Base-by-base conservation (phyloP, 2,329 filamentous ascomycete species). In the Intubia oerlemansii region DNA sequence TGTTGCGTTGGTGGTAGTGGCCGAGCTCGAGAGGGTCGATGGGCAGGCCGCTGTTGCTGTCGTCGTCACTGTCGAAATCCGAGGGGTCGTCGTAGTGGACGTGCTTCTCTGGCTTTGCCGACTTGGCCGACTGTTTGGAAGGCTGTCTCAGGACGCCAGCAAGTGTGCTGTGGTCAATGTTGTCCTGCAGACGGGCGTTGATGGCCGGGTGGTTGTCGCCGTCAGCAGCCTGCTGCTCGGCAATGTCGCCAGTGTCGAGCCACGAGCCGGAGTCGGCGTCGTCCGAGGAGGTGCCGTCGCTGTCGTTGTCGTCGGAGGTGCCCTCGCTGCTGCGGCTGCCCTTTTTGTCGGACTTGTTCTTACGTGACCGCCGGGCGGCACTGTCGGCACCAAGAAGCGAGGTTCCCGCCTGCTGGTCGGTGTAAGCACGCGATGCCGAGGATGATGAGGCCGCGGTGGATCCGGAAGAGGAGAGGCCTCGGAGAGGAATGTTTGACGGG, bases 161-260 rank as follows among this genome's bases (percentile, higher is more conserved):
- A 41, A 72, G 56, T 31, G 62, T 54, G 41, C 68, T 62, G 42
- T 62, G 65, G 48, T 79, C 68, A 33, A 75, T 52, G 40, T 70
- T 70, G 41, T 68, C 58, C 44, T 62, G 60, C 34, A 85, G 59
- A 43, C 67, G 72, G 41, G 70, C 66, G 41, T 67, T 71, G 40
- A 91, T 62, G 34, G 81, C 79, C 8, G 36, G 34, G 25, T 29
- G n/a, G 31, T 38, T 36, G 49, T 92, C 80, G 52, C 85, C 70
- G 44, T 72, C 70, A 43, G 71, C 69, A 44, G 68, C 77, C 42
- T 84, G 62, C 61, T 90, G 85, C 56, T 93, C 85, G 44, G 80
- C 81, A 43, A 95, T 68, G 53, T 95, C 88, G 45, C 82, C 85
- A 25, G 85, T 92, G 51, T 93, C 82, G 46, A 79, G 84, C 82